Percentiles rank a stretch among this genome's conserved stretches.
Conservation (phyloP, 2,329 filamentous ascomycete species). For the Elsinoe necatrix region DNA sequence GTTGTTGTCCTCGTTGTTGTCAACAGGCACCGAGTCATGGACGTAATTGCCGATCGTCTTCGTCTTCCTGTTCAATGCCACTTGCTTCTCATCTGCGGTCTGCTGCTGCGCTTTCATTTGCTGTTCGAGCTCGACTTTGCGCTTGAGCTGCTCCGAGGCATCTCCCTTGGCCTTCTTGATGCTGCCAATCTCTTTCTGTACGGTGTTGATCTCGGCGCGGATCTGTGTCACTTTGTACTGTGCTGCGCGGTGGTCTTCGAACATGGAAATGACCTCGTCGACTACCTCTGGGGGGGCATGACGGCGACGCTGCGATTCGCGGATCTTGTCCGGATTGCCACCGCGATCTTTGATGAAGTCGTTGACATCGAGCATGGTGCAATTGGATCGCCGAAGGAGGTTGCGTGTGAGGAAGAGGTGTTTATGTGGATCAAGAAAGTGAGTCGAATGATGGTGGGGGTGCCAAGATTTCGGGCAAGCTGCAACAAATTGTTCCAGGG, state of each 20-base stretch:
- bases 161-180: conserved; percentile 96
- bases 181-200: conserved; percentile 80
- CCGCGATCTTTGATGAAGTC: conserved; percentile 65
- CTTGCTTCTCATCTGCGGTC: conserved; percentile 65
- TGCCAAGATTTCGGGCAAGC: not conserved
- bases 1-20: conserved; percentile 80
- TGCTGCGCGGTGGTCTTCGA: conserved; percentile 74
- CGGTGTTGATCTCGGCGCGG: conserved; percentile 74
- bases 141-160: conserved; percentile 66
- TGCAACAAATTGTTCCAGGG: not conserved
- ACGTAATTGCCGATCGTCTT: conserved; percentile 86
- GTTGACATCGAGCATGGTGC: conserved; percentile 38
- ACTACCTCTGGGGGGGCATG: conserved; percentile 74
- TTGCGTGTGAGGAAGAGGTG: not conserved
- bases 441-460: conserved; percentile 2
- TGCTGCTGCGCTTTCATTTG: conserved; percentile 75
- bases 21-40: conserved; percentile 76
- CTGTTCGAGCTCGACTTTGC: conserved; percentile 70
- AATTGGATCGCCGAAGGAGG: conserved; percentile 10
- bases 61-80: conserved; percentile 64
- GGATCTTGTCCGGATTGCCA: conserved; percentile 83
- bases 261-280: conserved; percentile 81
- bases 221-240: conserved; percentile 73
- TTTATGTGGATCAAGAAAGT: not conserved
- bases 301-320: conserved; percentile 79